Evolutionary conservation across 306 rosid genomes (phyloP).

Genomic region (Dalbergia cultrata): DNA sequence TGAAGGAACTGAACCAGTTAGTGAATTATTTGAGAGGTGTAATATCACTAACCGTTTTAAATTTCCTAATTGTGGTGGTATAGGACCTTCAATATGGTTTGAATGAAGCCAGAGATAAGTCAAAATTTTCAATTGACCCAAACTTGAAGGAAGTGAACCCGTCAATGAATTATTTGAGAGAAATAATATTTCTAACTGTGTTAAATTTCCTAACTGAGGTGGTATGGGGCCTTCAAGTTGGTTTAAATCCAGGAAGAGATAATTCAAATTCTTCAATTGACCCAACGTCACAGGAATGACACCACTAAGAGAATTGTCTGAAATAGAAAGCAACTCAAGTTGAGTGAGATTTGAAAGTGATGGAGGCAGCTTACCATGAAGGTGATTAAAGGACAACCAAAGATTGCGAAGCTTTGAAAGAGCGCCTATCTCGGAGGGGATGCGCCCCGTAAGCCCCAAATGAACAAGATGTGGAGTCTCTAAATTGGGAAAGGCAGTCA

Average conservation of each 20-base stretch:
- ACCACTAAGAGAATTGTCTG: not conserved
- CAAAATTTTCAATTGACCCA: not conserved
- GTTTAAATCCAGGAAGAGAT: not conserved
- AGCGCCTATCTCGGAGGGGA: not conserved
- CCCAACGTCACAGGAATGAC: not conserved
- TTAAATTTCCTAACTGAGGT: not conserved
- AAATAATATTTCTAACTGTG: accelerated
- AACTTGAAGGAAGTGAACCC: not conserved
- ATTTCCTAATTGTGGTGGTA: not conserved
- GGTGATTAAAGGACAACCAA: not conserved
- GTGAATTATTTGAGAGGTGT: not conserved
- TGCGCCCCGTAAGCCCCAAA: not conserved
- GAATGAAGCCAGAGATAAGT: not conserved
- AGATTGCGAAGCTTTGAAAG: not conserved
- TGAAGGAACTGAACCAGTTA: too few relatives aligned
- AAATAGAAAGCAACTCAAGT: not conserved
- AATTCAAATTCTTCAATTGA: not conserved
- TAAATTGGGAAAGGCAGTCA: constrained; percentile 2
- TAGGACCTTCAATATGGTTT: not conserved
- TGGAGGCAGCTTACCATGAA: not conserved
- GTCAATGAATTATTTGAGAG: not conserved
- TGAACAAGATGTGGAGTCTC: not conserved
- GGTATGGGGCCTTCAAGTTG: not conserved
- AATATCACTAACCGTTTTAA: not conserved
- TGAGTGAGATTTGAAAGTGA: not conserved